phyloP scores from a whole-genome alignment of 768 basidiomycete genomes.

The Paxillus involutus region DNA sequence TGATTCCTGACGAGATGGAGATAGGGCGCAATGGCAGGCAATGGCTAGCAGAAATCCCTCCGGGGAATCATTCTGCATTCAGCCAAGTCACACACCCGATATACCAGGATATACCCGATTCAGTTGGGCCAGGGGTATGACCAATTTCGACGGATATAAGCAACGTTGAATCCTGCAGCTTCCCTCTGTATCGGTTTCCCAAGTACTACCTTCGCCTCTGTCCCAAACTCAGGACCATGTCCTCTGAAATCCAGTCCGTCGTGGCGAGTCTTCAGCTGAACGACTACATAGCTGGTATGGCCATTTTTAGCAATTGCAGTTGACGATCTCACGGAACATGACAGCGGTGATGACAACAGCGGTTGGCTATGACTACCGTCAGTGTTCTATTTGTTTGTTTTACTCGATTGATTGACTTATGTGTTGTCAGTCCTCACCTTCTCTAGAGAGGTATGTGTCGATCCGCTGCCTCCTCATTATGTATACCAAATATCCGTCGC shows the following conservation, averaged over 20 bases:
- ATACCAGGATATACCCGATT: too few species aligned
- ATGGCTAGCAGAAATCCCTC: too few species aligned
- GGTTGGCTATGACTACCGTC: slow-evolving; percentile 17
- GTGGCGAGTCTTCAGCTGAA: neutral
- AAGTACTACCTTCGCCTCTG: too few species aligned
- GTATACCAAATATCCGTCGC: neutral
- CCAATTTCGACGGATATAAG: too few species aligned
- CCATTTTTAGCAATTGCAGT: slow-evolving; percentile 1
- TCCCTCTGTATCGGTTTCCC: too few species aligned
- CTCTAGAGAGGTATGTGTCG: slow-evolving; percentile 6
- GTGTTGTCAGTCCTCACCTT: slow-evolving; percentile 8
- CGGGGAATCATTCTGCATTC: too few species aligned
- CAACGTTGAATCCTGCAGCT: too few species aligned
- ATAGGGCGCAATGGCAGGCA: too few species aligned
- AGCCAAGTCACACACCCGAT: too few species aligned
- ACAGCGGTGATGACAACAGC: neutral
- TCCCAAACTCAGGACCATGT: neutral
- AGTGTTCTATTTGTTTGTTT: neutral
- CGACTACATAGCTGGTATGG: neutral
- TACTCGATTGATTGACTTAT: neutral
- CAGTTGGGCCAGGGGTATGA: too few species aligned
- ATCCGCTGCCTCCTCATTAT: neutral
- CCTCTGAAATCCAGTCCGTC: neutral
- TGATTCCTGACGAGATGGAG: too few species aligned
- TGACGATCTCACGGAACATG: neutral